A percentile compares a stretch with the other conserved stretches of the same genome.
These are phyloP conservation scores for Nymphaea thermarum DNA, from an alignment of 164 flowering plant species.

Conservation along the genomic window DNA sequence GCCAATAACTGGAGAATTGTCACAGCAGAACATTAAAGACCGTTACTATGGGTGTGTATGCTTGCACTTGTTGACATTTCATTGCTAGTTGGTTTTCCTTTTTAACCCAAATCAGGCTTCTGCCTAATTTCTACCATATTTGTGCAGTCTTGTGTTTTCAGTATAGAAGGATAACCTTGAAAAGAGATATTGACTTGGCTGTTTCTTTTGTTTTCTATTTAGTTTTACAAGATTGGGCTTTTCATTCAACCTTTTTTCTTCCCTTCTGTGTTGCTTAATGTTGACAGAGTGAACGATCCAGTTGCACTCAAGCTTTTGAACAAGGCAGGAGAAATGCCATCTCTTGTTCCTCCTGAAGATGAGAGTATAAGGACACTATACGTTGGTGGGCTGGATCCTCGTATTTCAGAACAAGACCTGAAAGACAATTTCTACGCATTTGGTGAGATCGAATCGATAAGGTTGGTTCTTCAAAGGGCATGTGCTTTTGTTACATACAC, in stretches of 20 bases:
- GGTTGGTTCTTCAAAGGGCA: conserved; percentile 68
- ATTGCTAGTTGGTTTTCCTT: too few species aligned
- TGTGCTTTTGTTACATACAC: conserved; percentile 97
- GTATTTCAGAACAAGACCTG: conserved; percentile 78
- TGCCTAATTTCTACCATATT: too few species aligned
- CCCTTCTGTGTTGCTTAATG: background rate
- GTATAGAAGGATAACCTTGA: too few species aligned
- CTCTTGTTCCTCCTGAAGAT: conserved; percentile 77
- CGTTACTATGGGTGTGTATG: conserved; percentile 89
- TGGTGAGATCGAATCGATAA: conserved; percentile 90
- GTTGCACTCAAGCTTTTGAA: conserved; percentile 80
- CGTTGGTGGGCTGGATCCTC: conserved; percentile 81
- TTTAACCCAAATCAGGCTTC: too few species aligned
- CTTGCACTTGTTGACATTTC: background rate
- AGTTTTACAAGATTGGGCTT: background rate
- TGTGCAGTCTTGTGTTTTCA: background rate
- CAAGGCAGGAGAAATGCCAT: conserved; percentile 95
- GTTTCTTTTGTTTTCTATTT: too few species aligned
- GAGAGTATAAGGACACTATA: conserved; percentile 89
- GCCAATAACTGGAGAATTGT: conserved; percentile 88
- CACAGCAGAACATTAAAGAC: conserved; percentile 92
- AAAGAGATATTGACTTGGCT: too few species aligned
- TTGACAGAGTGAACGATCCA: conserved; percentile 85
- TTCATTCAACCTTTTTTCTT: background rate
- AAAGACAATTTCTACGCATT: conserved; percentile 82